These are phyloP conservation scores for Cenococcum geophilum DNA, from an alignment of 495 filamentous ascomycete genomes.

Conservation along the genomic window DNA sequence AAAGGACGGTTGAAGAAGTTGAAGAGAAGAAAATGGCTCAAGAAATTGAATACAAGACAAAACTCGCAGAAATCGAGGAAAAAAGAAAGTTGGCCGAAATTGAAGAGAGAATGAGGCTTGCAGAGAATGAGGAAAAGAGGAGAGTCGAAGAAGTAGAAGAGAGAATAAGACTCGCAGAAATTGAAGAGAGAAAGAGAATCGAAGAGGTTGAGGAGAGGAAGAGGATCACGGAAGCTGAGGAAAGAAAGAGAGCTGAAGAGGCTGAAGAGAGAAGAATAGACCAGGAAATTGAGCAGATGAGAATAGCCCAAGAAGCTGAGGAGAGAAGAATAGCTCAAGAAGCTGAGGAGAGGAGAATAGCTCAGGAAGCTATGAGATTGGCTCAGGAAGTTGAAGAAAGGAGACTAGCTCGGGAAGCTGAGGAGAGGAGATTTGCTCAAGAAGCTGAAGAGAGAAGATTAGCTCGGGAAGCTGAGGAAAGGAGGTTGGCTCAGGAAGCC, in stretches of 20 bases:
- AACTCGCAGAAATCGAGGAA: not conserved
- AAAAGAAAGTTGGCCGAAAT: not conserved
- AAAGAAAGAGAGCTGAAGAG: conserved; percentile 36
- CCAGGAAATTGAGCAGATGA: conserved; percentile 4
- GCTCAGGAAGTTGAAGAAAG: conserved; percentile 41
- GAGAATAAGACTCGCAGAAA: not conserved
- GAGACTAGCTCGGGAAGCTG: conserved; percentile 34
- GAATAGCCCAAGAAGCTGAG: conserved; percentile 13
- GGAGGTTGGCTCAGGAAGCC: conserved; percentile 18
- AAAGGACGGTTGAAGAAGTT: conserved; percentile 18
- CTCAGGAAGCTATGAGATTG: not conserved
- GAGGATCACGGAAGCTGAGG: conserved; percentile 35
- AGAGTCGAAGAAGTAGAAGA: not conserved
- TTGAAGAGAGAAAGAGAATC: not conserved
- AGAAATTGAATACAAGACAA: not conserved
- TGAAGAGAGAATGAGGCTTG: not conserved
- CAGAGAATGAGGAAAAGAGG: not conserved
- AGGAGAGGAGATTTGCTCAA: conserved; percentile 36
- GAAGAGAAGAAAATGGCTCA: not conserved
- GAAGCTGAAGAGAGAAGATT: conserved; percentile 30
- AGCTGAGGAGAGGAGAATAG: conserved; percentile 1
- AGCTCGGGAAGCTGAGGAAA: conserved; percentile 2
- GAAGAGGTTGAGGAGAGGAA: conserved; percentile 6
- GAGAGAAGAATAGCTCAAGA: conserved; percentile 13
- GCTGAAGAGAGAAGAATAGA: conserved; percentile 29